Percentiles rank a stretch among this genome's conserved stretches.
Conservation (phyloP, 768 basidiomycete species). For the Cystofilobasidium bisporidii region DNA sequence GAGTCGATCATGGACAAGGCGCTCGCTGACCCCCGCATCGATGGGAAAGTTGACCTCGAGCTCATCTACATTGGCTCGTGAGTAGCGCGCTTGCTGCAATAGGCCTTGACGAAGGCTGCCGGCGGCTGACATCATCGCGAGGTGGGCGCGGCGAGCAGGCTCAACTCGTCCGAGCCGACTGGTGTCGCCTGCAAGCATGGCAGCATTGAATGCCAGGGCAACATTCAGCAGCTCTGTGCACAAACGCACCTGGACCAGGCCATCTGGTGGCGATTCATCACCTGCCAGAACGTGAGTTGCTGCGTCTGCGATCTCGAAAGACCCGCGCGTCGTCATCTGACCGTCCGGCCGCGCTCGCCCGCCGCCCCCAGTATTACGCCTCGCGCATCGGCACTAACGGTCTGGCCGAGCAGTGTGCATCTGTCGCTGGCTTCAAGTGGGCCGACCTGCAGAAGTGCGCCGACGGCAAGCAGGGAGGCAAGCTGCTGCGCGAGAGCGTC, state of each 20-base stretch:
- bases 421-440: slow-evolving; percentile 18
- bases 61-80: slow-evolving; percentile 24
- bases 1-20: slow-evolving; percentile 3
- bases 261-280: slow-evolving; percentile 15
- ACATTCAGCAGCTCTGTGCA: slow-evolving; percentile 20
- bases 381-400: slow-evolving; percentile 17
- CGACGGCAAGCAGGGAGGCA: slow-evolving; percentile 2
- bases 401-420: slow-evolving; percentile 19
- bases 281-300: slow-evolving; percentile 19
- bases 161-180: not conserved
- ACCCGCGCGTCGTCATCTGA: too few species aligned
- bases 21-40: not conserved
- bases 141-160: too few species aligned
- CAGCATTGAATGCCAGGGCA: slow-evolving; percentile 4
- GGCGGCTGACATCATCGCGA: too few species aligned
- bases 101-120: not conserved
- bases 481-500: not conserved
- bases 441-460: not conserved
- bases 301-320: too few species aligned
- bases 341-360: too few species aligned
- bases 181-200: slow-evolving; percentile 21
- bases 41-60: slow-evolving; percentile 18
- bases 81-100: too few species aligned
- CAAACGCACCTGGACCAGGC: slow-evolving; percentile 9
- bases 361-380: slow-evolving; percentile 17